phyloP scores from a whole-genome alignment of 768 basidiomycete genomes.

The Auricularia heimuer region DNA sequence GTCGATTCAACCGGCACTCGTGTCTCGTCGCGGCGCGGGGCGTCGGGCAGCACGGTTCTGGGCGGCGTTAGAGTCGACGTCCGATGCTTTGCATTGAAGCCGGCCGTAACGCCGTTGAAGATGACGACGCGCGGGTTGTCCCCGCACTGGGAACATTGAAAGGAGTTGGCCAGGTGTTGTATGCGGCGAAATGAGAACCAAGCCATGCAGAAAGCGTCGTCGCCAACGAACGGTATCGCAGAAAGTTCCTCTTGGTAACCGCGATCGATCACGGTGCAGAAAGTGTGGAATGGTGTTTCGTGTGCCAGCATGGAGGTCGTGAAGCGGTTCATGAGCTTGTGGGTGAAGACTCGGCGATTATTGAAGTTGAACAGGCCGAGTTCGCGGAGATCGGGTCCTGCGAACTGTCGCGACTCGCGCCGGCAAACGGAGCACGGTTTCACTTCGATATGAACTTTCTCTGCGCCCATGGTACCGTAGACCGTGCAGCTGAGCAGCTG shows the following conservation, averaged over 20 bases:
- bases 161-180: slow-evolving; percentile 8
- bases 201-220: slow-evolving; percentile 11
- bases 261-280: slow-evolving; percentile 6
- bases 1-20: background rate
- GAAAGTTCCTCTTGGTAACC: slow-evolving; percentile 5
- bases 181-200: slow-evolving; percentile 12
- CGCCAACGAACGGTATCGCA: slow-evolving; percentile 6
- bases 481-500: background rate
- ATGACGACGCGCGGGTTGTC: slow-evolving; percentile 9
- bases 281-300: slow-evolving; percentile 13
- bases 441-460: background rate
- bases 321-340: slow-evolving; percentile 14
- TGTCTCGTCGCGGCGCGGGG: background rate
- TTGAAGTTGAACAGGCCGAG: slow-evolving; percentile 13
- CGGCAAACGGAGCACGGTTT: background rate
- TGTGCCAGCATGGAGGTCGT: slow-evolving; percentile 11
- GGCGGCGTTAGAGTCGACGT: background rate
- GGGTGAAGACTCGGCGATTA: slow-evolving; percentile 11
- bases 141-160: slow-evolving; percentile 12
- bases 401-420: background rate
- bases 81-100: background rate
- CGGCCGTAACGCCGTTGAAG: slow-evolving; percentile 7
- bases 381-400: slow-evolving; percentile 10
- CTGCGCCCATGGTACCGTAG: background rate
- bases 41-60: background rate